A percentile compares a stretch with the other conserved stretches of the same genome.
Evolutionary conservation across 73 alveolate genomes (phyloP).

Genomic region (Tetrahymena elliotti): DNA sequence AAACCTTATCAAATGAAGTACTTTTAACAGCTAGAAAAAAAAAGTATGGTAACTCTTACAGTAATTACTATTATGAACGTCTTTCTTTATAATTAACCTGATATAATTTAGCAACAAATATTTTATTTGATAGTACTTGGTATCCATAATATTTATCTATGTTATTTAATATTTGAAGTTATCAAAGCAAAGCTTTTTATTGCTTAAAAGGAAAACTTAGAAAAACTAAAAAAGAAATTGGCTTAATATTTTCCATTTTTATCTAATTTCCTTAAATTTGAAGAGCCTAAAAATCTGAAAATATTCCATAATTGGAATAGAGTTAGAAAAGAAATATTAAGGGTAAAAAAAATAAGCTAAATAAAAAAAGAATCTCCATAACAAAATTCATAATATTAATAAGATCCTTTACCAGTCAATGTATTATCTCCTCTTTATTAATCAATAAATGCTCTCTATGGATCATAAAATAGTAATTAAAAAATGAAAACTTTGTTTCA

Average conservation of each 20-base stretch:
- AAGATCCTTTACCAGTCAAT: neutral
- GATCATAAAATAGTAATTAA: neutral
- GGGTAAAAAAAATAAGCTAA: neutral
- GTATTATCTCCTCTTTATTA: neutral
- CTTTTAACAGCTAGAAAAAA: neutral
- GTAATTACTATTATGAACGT: neutral
- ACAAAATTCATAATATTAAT: neutral
- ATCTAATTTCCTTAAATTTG: neutral
- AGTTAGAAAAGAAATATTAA: neutral
- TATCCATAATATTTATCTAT: neutral
- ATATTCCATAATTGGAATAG: neutral
- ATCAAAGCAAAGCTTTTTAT: neutral
- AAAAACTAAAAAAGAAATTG: neutral
- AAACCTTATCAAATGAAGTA: neutral
- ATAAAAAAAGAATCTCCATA: neutral
- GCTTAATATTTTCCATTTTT: neutral
- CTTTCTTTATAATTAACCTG: neutral
- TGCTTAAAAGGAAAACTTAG: neutral
- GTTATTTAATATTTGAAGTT: neutral
- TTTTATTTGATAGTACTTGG: neutral
- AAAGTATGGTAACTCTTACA: neutral
- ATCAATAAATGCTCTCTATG: neutral
- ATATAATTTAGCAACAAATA: neutral
- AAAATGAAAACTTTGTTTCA: too few species aligned
- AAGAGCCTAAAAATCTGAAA: neutral